A percentile compares a stretch with the other conserved stretches of the same genome.
Evolutionary conservation across 768 basidiomycete species (phyloP).

Genomic region (Boletus tylopilopsis): DNA sequence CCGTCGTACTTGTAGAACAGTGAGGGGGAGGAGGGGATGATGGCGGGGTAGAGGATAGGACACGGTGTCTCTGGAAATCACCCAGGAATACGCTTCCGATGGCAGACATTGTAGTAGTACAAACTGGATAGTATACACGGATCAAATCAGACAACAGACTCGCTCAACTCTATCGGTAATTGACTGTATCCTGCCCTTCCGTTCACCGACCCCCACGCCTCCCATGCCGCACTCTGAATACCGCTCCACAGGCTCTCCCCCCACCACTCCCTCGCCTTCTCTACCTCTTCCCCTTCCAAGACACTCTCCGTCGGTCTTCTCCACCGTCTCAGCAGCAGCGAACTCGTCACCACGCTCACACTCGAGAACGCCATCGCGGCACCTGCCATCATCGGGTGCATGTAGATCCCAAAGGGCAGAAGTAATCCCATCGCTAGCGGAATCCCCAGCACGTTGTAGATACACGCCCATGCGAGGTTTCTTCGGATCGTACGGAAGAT

Average conservation of each 20-base stretch:
- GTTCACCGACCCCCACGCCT: slow-evolving; percentile 47
- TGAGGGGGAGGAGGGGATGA: slow-evolving; percentile 38
- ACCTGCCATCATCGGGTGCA: slow-evolving; percentile 99
- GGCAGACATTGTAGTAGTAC: slow-evolving; percentile 35
- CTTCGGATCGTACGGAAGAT: slow-evolving; percentile 91
- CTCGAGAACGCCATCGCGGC: slow-evolving; percentile 98
- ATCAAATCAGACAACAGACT: slow-evolving; percentile 28
- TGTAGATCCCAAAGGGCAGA: slow-evolving; percentile 85
- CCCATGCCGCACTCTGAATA: slow-evolving; percentile 38
- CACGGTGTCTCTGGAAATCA: slow-evolving; percentile 64
- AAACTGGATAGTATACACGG: neutral
- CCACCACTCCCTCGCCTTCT: slow-evolving; percentile 26
- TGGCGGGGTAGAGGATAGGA: slow-evolving; percentile 55
- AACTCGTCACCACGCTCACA: slow-evolving; percentile 92
- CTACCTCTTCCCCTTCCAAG: slow-evolving; percentile 55
- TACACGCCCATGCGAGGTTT: slow-evolving; percentile 94
- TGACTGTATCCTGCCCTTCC: slow-evolving; percentile 61
- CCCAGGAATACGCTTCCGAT: slow-evolving; percentile 82
- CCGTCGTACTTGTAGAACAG: slow-evolving; percentile 6
- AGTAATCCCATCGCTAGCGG: slow-evolving; percentile 98
- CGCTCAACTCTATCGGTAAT: slow-evolving; percentile 65
- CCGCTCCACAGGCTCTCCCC: slow-evolving; percentile 31
- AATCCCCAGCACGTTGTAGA: slow-evolving; percentile 91
- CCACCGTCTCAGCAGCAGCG: slow-evolving; percentile 85
- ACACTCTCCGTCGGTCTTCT: slow-evolving; percentile 63